Base-by-base conservation (phyloP, 768 basidiomycete genomes). In the Mycena haematopus region DNA sequence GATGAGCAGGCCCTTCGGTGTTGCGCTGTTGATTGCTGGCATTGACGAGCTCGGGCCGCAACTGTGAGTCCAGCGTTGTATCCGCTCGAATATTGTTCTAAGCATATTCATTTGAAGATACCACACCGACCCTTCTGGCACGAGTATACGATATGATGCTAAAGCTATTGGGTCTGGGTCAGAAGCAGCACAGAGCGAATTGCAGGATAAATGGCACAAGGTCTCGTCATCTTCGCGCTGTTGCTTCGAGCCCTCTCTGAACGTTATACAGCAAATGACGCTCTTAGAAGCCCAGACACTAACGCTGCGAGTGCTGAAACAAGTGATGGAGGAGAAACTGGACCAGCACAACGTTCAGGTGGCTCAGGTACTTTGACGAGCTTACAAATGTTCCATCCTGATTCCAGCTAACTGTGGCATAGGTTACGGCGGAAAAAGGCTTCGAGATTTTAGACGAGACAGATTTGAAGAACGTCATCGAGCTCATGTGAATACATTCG, bases 241-340 rank as follows among this genome's bases (percentile, higher is more conserved):
- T 15, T 22, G 11, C 42, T 5, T 31, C 29, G 29, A 8, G 42
- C 55, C 22, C 33, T 25, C 8, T 27, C 13, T 52, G 56, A 65
- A 56, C 51, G 15, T 51, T 68, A 42, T 58, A n/a, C 70, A 99
- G 96, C 88, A 89, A 86, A 96, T 99, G 88, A 89, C 91, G 9
- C 80, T 99, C 24, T 77, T 82, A 67, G 95, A 97, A 76, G 97
- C 95, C 0, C 93, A 98, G 68, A 80, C 85, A 40, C 79, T 99
- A 65, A 90, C 93, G 3, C 79, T 99, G 55, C 89, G 87, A 65
- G 93, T 99, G 49, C 80, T 99, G 65, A 99, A 99, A 79, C 95
- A 99, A 79, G 97, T 99, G 46, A 99, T 99, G 97, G 97, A 99
- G 76, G 97, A 99, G 80, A 98, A 97, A 75, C 85, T 99, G 45